Percentiles rank a stretch among this genome's conserved stretches.
These are phyloP conservation scores for Hypoxylon sp. DNA, from an alignment of 2,329 filamentous ascomycete species.

Conservation along the genomic window DNA sequence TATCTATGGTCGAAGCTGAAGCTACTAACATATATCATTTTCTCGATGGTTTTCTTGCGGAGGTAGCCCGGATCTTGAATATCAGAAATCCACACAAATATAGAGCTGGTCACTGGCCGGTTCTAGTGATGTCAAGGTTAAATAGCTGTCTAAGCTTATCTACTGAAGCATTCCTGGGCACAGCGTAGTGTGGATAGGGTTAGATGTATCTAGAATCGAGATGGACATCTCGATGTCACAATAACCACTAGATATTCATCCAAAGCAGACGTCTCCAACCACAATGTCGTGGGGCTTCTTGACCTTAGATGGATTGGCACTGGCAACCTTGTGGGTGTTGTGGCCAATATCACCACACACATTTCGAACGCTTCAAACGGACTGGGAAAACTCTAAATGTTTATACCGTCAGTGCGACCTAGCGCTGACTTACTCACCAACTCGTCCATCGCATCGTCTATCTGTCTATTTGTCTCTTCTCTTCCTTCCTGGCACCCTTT, in stretches of 20 bases:
- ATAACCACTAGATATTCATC: slow-evolving; percentile 15
- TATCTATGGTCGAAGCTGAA: not conserved
- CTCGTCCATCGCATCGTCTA: not conserved
- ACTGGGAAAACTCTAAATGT: slow-evolving; percentile 16
- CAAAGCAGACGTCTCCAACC: slow-evolving; percentile 6
- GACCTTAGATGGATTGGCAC: slow-evolving; percentile 6
- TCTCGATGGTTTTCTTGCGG: not conserved
- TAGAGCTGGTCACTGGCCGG: not conserved
- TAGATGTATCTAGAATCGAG: not conserved
- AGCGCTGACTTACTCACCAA: slow-evolving; percentile 3
- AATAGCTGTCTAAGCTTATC: not conserved
- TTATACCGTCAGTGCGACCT: not conserved
- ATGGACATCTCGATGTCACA: not conserved
- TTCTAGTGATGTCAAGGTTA: not conserved
- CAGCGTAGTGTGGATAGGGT: not conserved
- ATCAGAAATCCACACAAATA: not conserved
- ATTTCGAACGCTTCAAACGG: not conserved
- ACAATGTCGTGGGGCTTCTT: not conserved
- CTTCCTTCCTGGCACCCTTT: not conserved
- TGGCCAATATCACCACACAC: slow-evolving; percentile 3
- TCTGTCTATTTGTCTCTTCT: slow-evolving; percentile 2
- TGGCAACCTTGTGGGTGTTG: slow-evolving; percentile 8
- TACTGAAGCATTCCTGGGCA: not conserved
- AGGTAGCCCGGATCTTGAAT: not conserved
- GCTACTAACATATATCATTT: not conserved